phyloP scores from a whole-genome alignment of 148 eudicot genomes.

The Camellia granthamiana region DNA sequence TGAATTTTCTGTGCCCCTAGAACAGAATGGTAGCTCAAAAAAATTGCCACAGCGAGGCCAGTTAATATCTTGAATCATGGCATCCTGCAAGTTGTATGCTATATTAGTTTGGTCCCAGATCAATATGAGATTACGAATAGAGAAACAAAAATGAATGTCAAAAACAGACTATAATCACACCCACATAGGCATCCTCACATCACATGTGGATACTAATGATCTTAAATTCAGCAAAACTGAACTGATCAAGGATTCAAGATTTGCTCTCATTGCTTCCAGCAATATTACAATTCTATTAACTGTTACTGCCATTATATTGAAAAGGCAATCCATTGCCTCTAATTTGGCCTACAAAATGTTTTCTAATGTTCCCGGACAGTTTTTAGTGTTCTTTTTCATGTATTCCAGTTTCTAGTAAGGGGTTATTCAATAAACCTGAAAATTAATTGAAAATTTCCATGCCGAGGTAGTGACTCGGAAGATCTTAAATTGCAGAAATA shows the following conservation, averaged over 20 bases:
- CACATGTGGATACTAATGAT: no score
- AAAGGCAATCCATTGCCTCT: background rate
- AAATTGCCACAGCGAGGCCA: constrained; percentile 19
- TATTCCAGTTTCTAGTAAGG: background rate
- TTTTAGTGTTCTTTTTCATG: background rate
- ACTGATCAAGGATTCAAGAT: background rate
- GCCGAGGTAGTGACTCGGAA: background rate
- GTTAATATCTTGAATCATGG: constrained; percentile 23
- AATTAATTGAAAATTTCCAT: background rate
- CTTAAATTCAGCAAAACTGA: background rate
- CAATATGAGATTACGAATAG: no score
- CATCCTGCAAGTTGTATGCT: constrained; percentile 20
- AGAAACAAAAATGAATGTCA: no score
- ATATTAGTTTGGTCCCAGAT: background rate
- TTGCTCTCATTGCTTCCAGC: background rate
- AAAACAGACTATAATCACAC: no score
- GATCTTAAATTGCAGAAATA: background rate
- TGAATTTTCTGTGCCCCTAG: constrained; percentile 18
- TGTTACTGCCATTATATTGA: background rate
- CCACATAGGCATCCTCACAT: no score
- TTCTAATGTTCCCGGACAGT: background rate
- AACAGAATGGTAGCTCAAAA: constrained; percentile 20
- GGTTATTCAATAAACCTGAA: background rate
- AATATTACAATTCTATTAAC: background rate
- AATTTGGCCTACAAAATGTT: background rate